Percentiles rank a stretch among this genome's conserved stretches.
Conservation (phyloP, 805 yeast genomes). For the Candida ulmi region DNA sequence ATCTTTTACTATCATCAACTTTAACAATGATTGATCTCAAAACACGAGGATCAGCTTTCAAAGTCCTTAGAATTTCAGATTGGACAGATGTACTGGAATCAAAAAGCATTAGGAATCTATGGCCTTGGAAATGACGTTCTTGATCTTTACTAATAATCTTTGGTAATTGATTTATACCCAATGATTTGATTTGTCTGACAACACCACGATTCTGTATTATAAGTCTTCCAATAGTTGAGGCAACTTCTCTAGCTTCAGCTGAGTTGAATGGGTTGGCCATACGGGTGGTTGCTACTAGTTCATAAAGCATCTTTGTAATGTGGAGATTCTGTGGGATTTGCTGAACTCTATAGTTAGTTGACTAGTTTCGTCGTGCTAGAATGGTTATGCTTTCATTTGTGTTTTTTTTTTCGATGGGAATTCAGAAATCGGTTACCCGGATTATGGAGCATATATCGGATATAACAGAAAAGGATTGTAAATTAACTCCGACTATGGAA, state of each 20-base stretch:
- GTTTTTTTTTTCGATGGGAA: no score
- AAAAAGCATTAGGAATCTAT: constrained; percentile 79
- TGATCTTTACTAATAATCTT: constrained; percentile 79
- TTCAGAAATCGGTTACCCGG: no score
- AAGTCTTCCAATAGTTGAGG: constrained; percentile 72
- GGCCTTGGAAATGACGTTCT: constrained; percentile 86
- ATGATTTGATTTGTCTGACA: constrained; percentile 72
- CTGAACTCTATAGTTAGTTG: no score
- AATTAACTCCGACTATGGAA: no score
- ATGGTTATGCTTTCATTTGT: no score
- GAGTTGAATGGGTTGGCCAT: constrained; percentile 51
- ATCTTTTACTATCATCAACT: constrained; percentile 40
- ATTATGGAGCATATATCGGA: no score
- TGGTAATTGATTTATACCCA: constrained; percentile 78
- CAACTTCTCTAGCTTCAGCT: constrained; percentile 59
- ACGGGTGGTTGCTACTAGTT: constrained; percentile 85
- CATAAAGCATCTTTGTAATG: constrained; percentile 97
- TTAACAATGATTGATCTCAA: constrained; percentile 71
- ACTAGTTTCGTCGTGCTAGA: no score
- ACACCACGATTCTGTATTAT: constrained; percentile 89
- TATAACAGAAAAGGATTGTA: no score
- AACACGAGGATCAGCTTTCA: constrained; percentile 87
- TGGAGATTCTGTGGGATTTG: no score
- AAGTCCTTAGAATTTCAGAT: constrained; percentile 71
- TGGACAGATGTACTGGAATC: constrained; percentile 86